Evolutionary conservation across 164 flowering plant species (phyloP), one percentile per base, ranked within the genome.

Genomic region (Cinnamomum micranthum): DNA sequence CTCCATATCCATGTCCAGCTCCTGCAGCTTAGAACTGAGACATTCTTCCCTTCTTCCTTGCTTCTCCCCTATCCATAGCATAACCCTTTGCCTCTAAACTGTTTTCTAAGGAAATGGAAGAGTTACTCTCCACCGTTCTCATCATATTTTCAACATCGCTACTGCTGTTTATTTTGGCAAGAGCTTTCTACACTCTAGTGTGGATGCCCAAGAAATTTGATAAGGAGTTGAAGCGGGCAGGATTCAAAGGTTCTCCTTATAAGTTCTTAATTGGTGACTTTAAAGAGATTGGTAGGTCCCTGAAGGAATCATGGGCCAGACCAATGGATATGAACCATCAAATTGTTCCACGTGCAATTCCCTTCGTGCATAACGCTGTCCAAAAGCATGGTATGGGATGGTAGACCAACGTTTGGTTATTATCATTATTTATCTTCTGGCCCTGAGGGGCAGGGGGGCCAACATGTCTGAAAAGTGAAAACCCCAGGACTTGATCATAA

Each of bases 231-330:
- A 71, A 41, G 69, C 22, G n/a, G 51, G 71, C 67, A 74, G 76
- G 76, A 17, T 67, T 74, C 23, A 23, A 12, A 24, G 76, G 76
- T 25, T 4, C 58, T 50, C 78, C 78, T 0, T 72, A 62, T 28
- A 76, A 76, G 50, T 31, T 71, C 20, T 33, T 76, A 2, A 19
- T 50, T 5, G 78, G 78, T n/a, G 55, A 71, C 50, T 17, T 64
- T 1, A 76, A 50, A 50, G 78, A 76, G 50, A 5, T 22, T 17
- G 51, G 10, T 1, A 71, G 62, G 9, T 1, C 65, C 24, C 15
- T 11, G 25, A 41, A 65, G 65, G 23, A 76, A 71, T 74, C 78
- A 23, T n/a, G 25, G 31, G 24, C 65, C 22, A 76, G 50, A 35
- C 74, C 74, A 50, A 71, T 71, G 65, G 24, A 52, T 22, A 69